Conservation (phyloP, 441 rosid species). For the Sinapis alba region DNA sequence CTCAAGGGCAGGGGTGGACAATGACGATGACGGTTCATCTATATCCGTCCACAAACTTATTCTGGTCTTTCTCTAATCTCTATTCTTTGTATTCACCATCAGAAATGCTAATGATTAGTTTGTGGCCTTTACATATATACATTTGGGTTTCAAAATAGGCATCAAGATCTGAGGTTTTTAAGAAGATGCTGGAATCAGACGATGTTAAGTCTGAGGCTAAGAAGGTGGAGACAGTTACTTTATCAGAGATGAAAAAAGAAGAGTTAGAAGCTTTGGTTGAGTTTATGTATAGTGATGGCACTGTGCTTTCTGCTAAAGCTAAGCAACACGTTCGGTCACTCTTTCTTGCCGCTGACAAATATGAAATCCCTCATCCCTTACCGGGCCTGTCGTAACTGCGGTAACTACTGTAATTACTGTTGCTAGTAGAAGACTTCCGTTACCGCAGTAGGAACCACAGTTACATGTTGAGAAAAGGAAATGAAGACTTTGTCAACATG, state of each 20-base stretch:
- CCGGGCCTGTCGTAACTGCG: background rate
- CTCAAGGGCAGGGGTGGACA: background rate
- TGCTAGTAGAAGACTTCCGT: background rate
- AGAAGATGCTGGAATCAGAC: background rate
- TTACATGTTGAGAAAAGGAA: background rate
- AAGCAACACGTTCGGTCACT: background rate
- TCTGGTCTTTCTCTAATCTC: background rate
- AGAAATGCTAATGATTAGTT: background rate
- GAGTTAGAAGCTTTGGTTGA: constrained; percentile 12
- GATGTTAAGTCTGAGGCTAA: background rate
- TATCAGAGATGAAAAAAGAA: constrained; percentile 1
- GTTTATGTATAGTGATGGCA: constrained; percentile 3
- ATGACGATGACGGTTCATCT: background rate
- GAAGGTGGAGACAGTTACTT: background rate
- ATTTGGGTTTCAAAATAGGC: background rate
- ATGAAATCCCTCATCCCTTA: background rate
- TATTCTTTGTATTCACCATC: background rate
- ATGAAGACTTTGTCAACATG: background rate
- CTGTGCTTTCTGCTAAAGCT: background rate
- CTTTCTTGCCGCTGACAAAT: constrained; percentile 13
- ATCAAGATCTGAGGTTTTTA: constrained; percentile 4
- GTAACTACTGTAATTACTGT: background rate
- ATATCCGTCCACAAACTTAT: background rate
- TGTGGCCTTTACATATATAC: background rate
- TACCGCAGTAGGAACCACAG: background rate